phyloP scores from a whole-genome alignment of 164 flowering plant genomes.

The Sedum album region DNA sequence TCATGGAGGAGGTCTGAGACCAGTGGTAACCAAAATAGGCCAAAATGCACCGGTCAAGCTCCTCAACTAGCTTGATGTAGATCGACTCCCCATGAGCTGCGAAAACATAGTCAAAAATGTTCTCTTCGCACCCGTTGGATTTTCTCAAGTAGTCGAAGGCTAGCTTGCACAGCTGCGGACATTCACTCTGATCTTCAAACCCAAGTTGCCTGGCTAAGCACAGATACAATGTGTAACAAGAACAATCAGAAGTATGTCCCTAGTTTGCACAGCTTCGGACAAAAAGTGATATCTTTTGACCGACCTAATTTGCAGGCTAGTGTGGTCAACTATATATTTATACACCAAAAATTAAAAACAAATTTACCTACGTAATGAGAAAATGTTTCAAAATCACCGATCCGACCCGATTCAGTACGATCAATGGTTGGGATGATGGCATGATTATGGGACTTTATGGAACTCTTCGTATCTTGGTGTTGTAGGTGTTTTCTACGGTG shows the following conservation, averaged over 20 bases:
- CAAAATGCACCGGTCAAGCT: conserved; percentile 72
- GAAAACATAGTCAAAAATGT: conserved; percentile 39
- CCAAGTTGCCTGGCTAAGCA: conserved; percentile 77
- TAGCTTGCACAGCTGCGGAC: conserved; percentile 48
- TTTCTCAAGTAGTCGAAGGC: conserved; percentile 57
- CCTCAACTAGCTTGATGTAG: conserved; percentile 54
- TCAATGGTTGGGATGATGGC: conserved; percentile 30
- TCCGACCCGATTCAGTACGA: conserved; percentile 42
- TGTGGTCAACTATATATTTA: not conserved
- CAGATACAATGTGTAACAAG: not conserved
- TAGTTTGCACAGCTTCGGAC: too few relatives aligned
- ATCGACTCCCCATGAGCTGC: conserved; percentile 36
- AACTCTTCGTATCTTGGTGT: not conserved
- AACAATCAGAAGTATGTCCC: not conserved
- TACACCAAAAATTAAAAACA: not conserved
- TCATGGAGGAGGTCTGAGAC: conserved; percentile 51
- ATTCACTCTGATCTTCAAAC: conserved; percentile 45
- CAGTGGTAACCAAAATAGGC: conserved; percentile 81
- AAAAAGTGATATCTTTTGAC: too few relatives aligned
- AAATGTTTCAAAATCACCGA: conserved; percentile 52
- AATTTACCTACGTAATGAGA: conserved; percentile 73
- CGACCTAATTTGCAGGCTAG: not conserved
- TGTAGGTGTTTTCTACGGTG: conserved; percentile 9
- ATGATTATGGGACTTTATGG: not conserved
- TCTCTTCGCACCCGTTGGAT: conserved; percentile 43